phyloP scores from a whole-genome alignment of 2,329 filamentous ascomycete species.

The Stemphylium vesicarium region DNA sequence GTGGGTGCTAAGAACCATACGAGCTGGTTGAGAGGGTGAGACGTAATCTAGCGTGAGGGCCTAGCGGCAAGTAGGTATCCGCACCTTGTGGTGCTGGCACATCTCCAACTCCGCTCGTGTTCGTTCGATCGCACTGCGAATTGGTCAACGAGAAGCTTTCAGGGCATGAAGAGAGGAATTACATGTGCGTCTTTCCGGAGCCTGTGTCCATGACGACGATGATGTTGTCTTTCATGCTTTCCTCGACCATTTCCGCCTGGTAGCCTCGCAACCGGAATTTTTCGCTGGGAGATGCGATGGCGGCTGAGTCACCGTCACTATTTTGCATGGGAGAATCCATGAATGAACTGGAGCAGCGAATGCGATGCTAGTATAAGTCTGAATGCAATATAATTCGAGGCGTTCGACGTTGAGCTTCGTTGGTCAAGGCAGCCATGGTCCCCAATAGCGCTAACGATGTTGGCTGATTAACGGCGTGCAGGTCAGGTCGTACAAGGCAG shows the following conservation, averaged over 20 bases:
- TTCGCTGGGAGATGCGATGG: conserved; percentile 9
- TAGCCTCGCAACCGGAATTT: conserved; percentile 51
- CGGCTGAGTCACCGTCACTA: conserved; percentile 8
- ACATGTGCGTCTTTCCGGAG: conserved; percentile 57
- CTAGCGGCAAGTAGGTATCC: conserved; percentile 3
- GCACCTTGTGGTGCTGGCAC: conserved; percentile 45
- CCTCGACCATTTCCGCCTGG: conserved; percentile 58
- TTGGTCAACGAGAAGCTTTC: conserved; percentile 12
- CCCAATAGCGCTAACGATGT: conserved; percentile 1
- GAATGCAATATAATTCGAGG: not conserved
- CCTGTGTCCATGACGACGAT: conserved; percentile 59
- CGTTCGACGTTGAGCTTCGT: not conserved
- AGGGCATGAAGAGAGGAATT: not conserved
- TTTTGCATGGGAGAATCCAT: conserved; percentile 8
- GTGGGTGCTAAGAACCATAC: conserved; percentile 57
- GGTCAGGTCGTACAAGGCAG: not conserved
- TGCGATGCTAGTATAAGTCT: not conserved
- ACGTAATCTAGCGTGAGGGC: not conserved
- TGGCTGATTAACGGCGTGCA: not conserved
- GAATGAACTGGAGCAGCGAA: not conserved
- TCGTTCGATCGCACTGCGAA: conserved; percentile 51
- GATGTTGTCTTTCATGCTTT: conserved; percentile 53
- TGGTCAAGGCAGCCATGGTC: not conserved
- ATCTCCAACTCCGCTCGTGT: conserved; percentile 52
- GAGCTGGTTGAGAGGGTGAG: conserved; percentile 35